Conservation (phyloP, 2,329 filamentous ascomycete genomes). For the Sporothrix phasma region DNA sequence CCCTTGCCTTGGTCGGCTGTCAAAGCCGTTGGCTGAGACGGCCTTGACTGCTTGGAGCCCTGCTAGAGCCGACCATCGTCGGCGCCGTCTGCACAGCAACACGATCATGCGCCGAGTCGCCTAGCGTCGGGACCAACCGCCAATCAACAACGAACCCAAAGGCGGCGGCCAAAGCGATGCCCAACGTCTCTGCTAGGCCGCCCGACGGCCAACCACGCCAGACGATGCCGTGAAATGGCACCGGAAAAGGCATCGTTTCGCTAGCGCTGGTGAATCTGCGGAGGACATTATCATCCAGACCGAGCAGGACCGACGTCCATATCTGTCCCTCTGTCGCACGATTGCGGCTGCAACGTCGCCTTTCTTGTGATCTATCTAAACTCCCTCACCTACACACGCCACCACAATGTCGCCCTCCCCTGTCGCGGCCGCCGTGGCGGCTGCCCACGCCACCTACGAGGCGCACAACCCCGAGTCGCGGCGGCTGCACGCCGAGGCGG, state of each 20-base stretch:
- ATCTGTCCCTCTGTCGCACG: neutral
- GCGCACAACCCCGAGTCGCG: constrained; percentile 12
- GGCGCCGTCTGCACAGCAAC: neutral
- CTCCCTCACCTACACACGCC: too few species aligned
- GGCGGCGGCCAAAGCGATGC: neutral
- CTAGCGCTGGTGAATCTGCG: too few species aligned
- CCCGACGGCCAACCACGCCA: too few species aligned
- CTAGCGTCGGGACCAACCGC: neutral
- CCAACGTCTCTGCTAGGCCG: neutral
- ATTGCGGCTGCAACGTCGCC: too few species aligned
- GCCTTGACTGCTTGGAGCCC: too few species aligned
- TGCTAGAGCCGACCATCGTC: neutral
- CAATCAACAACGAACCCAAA: neutral
- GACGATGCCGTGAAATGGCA: too few species aligned
- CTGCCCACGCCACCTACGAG: constrained; percentile 11
- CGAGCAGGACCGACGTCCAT: too few species aligned
- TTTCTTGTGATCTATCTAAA: neutral
- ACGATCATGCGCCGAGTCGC: neutral
- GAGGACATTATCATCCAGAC: too few species aligned
- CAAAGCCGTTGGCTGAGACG: too few species aligned
- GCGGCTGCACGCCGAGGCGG: constrained; percentile 10
- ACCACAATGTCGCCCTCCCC: constrained; percentile 2
- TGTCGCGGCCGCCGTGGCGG: constrained; percentile 7
- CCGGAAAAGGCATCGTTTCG: neutral
- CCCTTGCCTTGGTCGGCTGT: too few species aligned